These are phyloP conservation scores for Tolypocladium ophioglossoides DNA, from an alignment of 2,329 filamentous ascomycete genomes.

Conservation along the genomic window DNA sequence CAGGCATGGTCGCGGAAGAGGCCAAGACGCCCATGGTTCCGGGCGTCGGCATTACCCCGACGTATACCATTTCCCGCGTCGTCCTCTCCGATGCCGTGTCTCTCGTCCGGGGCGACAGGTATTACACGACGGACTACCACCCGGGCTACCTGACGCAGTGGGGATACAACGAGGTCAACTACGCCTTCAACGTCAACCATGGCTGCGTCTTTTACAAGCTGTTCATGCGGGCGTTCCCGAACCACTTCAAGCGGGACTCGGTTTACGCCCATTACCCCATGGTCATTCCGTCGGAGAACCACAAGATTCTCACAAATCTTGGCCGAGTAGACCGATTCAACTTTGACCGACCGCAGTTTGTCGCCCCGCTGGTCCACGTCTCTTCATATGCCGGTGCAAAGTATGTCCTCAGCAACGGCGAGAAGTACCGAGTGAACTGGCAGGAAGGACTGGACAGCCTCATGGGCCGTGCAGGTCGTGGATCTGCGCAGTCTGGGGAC, in stretches of 20 bases:
- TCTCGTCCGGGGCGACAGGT: conserved; percentile 67
- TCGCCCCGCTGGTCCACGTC: conserved; percentile 41
- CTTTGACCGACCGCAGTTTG: conserved; percentile 49
- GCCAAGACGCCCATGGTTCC: conserved; percentile 64
- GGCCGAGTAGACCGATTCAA: conserved; percentile 58
- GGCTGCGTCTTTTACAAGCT: conserved; percentile 82
- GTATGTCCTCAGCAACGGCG: conserved; percentile 48
- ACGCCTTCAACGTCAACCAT: conserved; percentile 64
- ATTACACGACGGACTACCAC: conserved; percentile 71
- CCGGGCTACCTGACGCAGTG: conserved; percentile 70
- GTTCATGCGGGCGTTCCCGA: conserved; percentile 67
- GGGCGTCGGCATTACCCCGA: conserved; percentile 64
- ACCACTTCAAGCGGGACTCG: conserved; percentile 67
- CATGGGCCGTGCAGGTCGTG: conserved; percentile 41
- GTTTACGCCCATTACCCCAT: conserved; percentile 76
- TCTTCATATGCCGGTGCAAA: conserved; percentile 51
- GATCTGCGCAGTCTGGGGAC: conserved; percentile 35
- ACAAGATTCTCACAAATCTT: conserved; percentile 57
- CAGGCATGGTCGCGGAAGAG: conserved; percentile 66
- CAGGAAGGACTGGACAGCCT: conserved; percentile 51
- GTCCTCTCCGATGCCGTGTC: conserved; percentile 69
- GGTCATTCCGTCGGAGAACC: conserved; percentile 60
- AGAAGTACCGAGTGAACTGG: conserved; percentile 56
- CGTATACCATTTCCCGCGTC: conserved; percentile 67
- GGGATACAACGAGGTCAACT: conserved; percentile 67